Conservation (phyloP, 164 flowering plant species). For the Saururus chinensis region DNA sequence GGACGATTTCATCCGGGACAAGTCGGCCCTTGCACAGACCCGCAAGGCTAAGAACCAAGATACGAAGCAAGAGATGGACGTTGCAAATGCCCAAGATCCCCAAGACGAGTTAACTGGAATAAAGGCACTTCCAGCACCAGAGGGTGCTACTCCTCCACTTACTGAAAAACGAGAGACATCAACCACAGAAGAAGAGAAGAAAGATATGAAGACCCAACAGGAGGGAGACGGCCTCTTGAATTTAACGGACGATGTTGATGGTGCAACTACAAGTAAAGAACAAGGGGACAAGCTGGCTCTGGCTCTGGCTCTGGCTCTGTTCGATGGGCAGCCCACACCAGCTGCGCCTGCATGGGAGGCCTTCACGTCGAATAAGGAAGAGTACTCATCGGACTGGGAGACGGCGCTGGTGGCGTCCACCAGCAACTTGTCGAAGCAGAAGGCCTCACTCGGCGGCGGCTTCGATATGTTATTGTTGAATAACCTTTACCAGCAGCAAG, state of each 20-base stretch:
- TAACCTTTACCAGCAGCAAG: conserved; percentile 47
- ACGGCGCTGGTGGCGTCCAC: conserved; percentile 36
- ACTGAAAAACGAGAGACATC: too few species aligned
- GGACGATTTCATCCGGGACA: conserved; percentile 39
- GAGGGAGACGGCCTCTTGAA: conserved; percentile 1
- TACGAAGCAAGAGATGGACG: conserved; percentile 4
- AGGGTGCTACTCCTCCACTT: too few species aligned
- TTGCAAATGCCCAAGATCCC: conserved; percentile 6
- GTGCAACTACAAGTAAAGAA: conserved; percentile 24
- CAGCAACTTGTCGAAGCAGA: conserved; percentile 28
- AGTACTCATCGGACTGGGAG: conserved; percentile 71
- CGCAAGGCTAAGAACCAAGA: not conserved
- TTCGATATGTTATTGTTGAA: conserved; percentile 28
- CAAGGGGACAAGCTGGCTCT: conserved; percentile 49
- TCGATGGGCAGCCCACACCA: conserved; percentile 27
- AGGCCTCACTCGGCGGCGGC: conserved; percentile 27
- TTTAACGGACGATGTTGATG: conserved; percentile 31
- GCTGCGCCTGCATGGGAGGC: conserved; percentile 45
- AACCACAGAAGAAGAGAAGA: conserved; percentile 9
- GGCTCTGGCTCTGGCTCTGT: conserved; percentile 65
- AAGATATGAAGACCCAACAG: not conserved
- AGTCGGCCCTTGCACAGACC: conserved; percentile 7
- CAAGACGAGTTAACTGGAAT: conserved; percentile 25
- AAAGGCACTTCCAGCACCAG: conserved; percentile 62
- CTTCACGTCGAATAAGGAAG: conserved; percentile 19